These are phyloP conservation scores for Globisporangium uncinulatum DNA, from an alignment of 352 stramenopile genomes.

Conservation along the genomic window DNA sequence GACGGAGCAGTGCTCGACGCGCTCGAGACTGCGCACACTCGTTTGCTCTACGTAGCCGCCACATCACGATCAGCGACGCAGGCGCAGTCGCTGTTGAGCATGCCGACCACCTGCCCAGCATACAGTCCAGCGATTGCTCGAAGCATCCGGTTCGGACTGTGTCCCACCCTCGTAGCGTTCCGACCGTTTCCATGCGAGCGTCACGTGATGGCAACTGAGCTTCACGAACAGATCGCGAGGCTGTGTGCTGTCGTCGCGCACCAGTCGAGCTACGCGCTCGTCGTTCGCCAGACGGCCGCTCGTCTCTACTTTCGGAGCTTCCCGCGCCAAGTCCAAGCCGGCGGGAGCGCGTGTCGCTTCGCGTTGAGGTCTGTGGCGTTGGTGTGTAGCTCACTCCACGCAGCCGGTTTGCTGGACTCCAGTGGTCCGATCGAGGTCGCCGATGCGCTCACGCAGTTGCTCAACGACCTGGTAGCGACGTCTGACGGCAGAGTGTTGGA, in stretches of 20 bases:
- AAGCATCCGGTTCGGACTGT: slow-evolving; percentile 1
- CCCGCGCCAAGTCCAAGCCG: background rate
- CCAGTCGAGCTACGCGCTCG: background rate
- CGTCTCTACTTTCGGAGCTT: slow-evolving; percentile 3
- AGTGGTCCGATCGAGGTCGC: background rate
- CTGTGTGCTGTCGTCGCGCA: background rate
- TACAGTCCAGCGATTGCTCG: background rate
- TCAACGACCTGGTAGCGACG: too few relatives aligned
- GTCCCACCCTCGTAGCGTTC: slow-evolving; percentile 1
- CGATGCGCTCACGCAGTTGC: too few relatives aligned
- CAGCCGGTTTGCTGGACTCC: background rate
- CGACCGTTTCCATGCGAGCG: background rate
- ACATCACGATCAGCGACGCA: background rate
- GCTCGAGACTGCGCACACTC: background rate
- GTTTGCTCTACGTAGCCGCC: background rate
- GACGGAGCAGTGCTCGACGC: background rate
- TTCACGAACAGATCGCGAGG: slow-evolving; percentile 7
- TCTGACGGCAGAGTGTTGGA: background rate
- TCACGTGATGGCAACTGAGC: background rate
- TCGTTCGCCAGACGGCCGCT: background rate
- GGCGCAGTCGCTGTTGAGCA: background rate
- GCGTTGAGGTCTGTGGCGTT: background rate
- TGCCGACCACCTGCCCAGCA: background rate
- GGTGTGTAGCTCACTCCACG: background rate
- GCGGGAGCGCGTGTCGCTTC: background rate